Evolutionary conservation across 768 basidiomycete genomes (phyloP), one percentile per base, ranked within the genome.

Genomic region (Clitopilus hobsonii): DNA sequence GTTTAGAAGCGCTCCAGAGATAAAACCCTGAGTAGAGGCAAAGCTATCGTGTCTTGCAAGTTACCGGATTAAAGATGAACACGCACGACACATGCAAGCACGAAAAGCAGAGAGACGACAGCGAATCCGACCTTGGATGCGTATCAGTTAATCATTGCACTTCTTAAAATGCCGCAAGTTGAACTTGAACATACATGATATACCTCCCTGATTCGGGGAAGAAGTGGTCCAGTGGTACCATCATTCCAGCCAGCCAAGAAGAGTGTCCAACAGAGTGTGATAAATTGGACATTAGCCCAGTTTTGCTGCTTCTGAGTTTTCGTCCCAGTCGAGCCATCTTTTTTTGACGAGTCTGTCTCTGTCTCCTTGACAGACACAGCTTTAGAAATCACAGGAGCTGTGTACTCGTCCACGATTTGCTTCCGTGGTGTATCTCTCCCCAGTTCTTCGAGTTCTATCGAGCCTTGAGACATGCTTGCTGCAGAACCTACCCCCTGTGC

Each of bases 61-160:
- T n/a, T 30, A 51, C 6, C 18, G n/a, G 24, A n/a, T 38, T 6
- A 45, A 38, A 38, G 48, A 10, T 49, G 27, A 11, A 27, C n/a
- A 58, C 49, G 60, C 61, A 72, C 74, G 61, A 65, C 65, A 53
- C 62, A 69, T 14, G 54, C 56, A 49, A 60, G 59, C 8, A 65
- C 68, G 63, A 84, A 86, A 23, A 83, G 73, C 16, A 83, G 59
- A 0, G 82, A 82, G 10, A 84, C 81, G 6, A 78, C 60, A 13
- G 73, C 68, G 60, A 78, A 83, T n/a, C 68, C 68, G 13, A 83
- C 69, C 78, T 36, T 36, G 10, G 6, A 23, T 24, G 22, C 22
- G 22, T 23, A 23, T 49, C 48, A 23, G 22, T 22, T n/a, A n/a
- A n/a, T n/a, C n/a, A 23, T 27, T 14, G 22, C 27, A 49, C 18